phyloP scores from a whole-genome alignment of 1,139 yeast species.

The Pichia sp. region DNA sequence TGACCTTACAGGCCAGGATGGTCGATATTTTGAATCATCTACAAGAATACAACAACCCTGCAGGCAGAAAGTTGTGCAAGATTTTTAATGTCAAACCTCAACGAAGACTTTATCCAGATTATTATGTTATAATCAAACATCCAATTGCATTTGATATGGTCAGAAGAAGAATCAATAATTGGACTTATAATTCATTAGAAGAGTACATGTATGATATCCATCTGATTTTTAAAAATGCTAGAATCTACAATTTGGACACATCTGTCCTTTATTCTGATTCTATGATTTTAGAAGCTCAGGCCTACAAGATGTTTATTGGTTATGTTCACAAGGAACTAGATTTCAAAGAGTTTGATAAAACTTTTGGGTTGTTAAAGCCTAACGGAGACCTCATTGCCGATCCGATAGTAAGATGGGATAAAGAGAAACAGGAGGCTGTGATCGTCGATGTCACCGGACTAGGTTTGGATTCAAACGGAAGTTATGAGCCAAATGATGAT shows the following conservation, averaged over 20 bases:
- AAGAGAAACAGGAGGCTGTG: constrained; percentile 10
- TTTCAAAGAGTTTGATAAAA: constrained; percentile 30
- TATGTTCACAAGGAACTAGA: constrained; percentile 22
- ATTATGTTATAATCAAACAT: constrained; percentile 54
- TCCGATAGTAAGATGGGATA: constrained; percentile 20
- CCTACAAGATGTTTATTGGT: constrained; percentile 27
- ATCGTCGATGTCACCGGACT: constrained; percentile 7
- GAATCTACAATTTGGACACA: constrained; percentile 77
- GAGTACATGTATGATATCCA: constrained; percentile 56
- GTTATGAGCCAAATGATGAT: not conserved
- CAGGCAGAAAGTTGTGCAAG: constrained; percentile 30
- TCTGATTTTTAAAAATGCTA: constrained; percentile 74
- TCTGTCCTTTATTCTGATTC: constrained; percentile 79
- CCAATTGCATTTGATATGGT: constrained; percentile 63
- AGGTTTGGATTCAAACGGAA: not conserved
- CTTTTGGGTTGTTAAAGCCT: constrained; percentile 24
- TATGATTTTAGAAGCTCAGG: constrained; percentile 46
- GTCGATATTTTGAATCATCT: constrained; percentile 24
- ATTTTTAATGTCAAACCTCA: constrained; percentile 66
- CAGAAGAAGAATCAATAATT: constrained; percentile 48
- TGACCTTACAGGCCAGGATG: constrained; percentile 23
- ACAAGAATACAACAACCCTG: constrained; percentile 22
- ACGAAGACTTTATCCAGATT: constrained; percentile 64
- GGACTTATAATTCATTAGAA: constrained; percentile 47
- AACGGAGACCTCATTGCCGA: constrained; percentile 21